phyloP scores from a whole-genome alignment of 108 stramenopile species.

The Epipyxis sp. region DNA sequence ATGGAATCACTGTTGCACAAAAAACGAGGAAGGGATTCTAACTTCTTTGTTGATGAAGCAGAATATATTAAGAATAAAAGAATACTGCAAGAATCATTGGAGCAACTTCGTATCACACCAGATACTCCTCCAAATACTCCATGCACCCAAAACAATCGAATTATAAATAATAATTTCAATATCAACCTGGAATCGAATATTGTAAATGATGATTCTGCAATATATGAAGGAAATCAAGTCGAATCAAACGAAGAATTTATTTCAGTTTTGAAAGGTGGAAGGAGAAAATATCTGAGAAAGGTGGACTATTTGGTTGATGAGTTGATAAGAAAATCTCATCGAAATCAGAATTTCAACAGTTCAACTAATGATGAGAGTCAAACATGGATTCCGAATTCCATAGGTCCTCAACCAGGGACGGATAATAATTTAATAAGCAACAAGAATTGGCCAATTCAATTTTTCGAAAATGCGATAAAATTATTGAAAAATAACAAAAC shows the following conservation, averaged over 20 bases:
- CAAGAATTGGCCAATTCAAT: background rate
- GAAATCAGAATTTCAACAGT: background rate
- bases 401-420: background rate
- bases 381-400: background rate
- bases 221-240: too few species aligned
- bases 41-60: background rate
- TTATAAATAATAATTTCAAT: too few species aligned
- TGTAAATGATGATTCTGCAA: too few species aligned
- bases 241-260: background rate
- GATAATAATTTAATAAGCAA: background rate
- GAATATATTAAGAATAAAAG: constrained; percentile 11
- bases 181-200: too few species aligned
- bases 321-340: background rate
- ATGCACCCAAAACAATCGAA: too few species aligned
- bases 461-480: background rate
- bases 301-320: constrained; percentile 19
- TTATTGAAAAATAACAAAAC: background rate
- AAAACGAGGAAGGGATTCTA: too few species aligned
- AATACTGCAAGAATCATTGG: constrained; percentile 2
- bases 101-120: background rate
- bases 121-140: background rate
- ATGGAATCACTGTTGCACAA: too few species aligned
- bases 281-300: background rate
- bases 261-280: constrained; percentile 1
- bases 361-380: background rate